Evolutionary conservation across 1,284 basidiomycete species (phyloP), one percentile per base, ranked within the genome.

Genomic region (Austroboletus niveus): DNA sequence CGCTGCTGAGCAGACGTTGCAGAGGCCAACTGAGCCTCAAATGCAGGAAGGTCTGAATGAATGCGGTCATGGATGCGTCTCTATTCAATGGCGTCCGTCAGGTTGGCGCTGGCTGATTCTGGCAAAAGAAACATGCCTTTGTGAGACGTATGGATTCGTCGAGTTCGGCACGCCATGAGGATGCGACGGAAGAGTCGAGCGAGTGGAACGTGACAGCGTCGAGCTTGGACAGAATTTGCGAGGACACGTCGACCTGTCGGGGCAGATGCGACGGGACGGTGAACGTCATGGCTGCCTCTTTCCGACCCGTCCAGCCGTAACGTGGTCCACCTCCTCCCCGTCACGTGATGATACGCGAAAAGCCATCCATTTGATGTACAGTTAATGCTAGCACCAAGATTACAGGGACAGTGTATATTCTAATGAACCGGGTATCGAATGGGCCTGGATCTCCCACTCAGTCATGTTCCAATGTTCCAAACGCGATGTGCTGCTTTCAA

Each of bases 111-210:
- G 22, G 48, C 34, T 30, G 34, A 36, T 51, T 45, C 50, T 41
- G 39, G 42, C 32, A 30, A 35, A 44, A 40, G 39, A 44, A 45
- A 44, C 45, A 54, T 59, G 89, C 89, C 74, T 88, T 85, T 8
- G 86, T 88, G 22, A 74, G 70, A 32, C 71, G 69, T 56, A 92
- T 88, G 20, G 81, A 79, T 42, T 80, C 76, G 58, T 90, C 81
- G 24, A 92, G 75, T 63, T 91, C 87, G 1, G 69, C 61, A 31
- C 89, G 71, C 88, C 88, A 92, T 56, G 80, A 81, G 27, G 78
- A 72, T 12, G 84, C 84, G 42, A 85, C 63, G 22, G 75, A 62
- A 34, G 87, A 77, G 54, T 75, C 82, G 35, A 92, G 66, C 2
- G 81, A 73, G 56, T 81, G 73, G 51, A 71, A 68, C 5, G 79